phyloP scores from a whole-genome alignment of 2,329 filamentous ascomycete genomes.

The Phyllosticta ampelicida region DNA sequence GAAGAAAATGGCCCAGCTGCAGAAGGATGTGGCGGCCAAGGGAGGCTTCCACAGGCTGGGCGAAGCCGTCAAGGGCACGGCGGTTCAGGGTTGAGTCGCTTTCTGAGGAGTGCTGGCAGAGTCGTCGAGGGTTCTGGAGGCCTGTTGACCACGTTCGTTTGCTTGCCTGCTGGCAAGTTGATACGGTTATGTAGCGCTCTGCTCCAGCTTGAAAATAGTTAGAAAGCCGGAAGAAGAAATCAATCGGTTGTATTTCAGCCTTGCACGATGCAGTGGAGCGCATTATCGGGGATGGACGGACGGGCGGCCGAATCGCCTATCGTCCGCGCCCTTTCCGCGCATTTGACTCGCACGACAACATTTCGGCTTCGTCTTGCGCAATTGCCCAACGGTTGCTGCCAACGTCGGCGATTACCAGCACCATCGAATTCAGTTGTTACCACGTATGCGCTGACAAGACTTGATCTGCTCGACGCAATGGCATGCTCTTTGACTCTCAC shows the following conservation, averaged over 20 bases:
- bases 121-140: not conserved
- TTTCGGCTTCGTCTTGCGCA: not conserved
- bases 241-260: too few species aligned
- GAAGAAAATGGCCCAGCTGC: slow-evolving; percentile 60
- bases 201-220: not conserved
- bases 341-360: not conserved
- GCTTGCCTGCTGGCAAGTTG: too few species aligned
- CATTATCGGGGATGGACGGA: not conserved
- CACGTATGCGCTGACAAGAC: too few species aligned
- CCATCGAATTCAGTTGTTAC: too few species aligned
- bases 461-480: too few species aligned
- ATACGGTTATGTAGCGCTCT: not conserved
- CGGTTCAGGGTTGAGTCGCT: not conserved
- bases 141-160: not conserved
- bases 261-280: not conserved
- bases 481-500: too few species aligned
- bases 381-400: not conserved
- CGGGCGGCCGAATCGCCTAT: not conserved
- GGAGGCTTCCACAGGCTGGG: slow-evolving; percentile 52
- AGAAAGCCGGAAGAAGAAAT: too few species aligned
- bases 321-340: not conserved
- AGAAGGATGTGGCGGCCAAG: slow-evolving; percentile 52
- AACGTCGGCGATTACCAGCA: not conserved
- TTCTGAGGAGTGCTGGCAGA: not conserved
- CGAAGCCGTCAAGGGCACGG: not conserved